Evolutionary conservation across 306 rosid genomes (phyloP).

Genomic region (Citrullus amarus): DNA sequence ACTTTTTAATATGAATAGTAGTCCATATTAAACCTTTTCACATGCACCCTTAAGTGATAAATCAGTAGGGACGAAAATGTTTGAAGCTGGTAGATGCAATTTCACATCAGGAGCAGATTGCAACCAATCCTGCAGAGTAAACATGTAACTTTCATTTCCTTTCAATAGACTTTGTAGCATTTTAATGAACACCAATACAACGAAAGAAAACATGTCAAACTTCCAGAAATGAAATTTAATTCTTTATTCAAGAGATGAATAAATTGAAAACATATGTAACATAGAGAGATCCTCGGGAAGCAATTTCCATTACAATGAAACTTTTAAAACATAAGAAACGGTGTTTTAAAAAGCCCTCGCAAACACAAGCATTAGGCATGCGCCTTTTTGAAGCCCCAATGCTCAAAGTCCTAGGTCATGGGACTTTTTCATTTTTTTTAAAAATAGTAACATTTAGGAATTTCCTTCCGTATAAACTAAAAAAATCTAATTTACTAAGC

Average conservation of each 20-base stretch:
- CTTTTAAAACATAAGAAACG: too few species aligned
- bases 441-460: too few species aligned
- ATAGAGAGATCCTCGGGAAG: neutral
- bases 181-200: neutral
- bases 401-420: too few species aligned
- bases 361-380: too few species aligned
- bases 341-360: too few species aligned
- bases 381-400: too few species aligned
- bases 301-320: neutral
- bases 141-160: constrained; percentile 1
- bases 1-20: neutral
- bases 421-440: too few species aligned
- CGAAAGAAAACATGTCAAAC: neutral
- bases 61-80: constrained; percentile 75
- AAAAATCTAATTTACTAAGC: too few species aligned
- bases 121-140: constrained; percentile 62
- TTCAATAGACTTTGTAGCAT: neutral
- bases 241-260: neutral
- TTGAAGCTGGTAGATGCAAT: constrained; percentile 69
- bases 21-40: constrained; percentile 37
- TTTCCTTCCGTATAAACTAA: too few species aligned
- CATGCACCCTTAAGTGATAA: constrained; percentile 51
- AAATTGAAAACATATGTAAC: neutral
- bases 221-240: neutral
- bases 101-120: constrained; percentile 53